These are phyloP conservation scores for Naganishia vaughanmartiniae DNA, from an alignment of 768 basidiomycete genomes.

Conservation along the genomic window DNA sequence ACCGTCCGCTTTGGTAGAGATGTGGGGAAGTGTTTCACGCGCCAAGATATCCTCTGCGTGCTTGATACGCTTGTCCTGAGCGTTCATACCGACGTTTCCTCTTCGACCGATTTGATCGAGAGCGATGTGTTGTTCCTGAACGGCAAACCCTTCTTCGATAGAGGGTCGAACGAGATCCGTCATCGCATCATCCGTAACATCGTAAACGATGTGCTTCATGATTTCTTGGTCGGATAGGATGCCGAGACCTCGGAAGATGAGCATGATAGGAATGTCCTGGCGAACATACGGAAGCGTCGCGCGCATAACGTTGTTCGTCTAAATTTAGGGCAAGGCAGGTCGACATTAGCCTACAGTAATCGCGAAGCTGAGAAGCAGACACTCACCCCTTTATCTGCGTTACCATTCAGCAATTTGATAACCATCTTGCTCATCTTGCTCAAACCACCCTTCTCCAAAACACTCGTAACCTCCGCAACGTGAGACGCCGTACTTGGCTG, in stretches of 20 bases:
- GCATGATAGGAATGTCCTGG: constrained; percentile 96
- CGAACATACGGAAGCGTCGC: constrained; percentile 98
- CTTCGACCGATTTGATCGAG: constrained; percentile 98
- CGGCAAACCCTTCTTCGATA: constrained; percentile 96
- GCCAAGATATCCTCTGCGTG: constrained; percentile 90
- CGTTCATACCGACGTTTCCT: constrained; percentile 89
- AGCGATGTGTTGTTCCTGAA: constrained; percentile 78
- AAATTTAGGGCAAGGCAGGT: background rate
- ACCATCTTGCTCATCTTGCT: constrained; percentile 91
- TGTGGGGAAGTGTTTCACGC: constrained; percentile 97
- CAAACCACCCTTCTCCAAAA: constrained; percentile 87
- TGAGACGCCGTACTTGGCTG: constrained; percentile 81
- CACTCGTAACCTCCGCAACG: constrained; percentile 92
- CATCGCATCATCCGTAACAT: constrained; percentile 92
- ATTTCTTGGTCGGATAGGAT: constrained; percentile 98
- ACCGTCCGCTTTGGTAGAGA: constrained; percentile 91
- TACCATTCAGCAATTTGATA: constrained; percentile 91
- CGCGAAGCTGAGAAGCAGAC: background rate
- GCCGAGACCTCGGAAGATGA: constrained; percentile 95
- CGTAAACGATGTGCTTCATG: constrained; percentile 96
- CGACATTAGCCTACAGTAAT: background rate
- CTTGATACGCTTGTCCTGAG: constrained; percentile 78
- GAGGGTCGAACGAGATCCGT: constrained; percentile 97
- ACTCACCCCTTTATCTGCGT: constrained; percentile 81
- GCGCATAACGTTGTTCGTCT: constrained; percentile 70